Base-by-base conservation (phyloP, 768 basidiomycete species). In the Serendipita sp. region DNA sequence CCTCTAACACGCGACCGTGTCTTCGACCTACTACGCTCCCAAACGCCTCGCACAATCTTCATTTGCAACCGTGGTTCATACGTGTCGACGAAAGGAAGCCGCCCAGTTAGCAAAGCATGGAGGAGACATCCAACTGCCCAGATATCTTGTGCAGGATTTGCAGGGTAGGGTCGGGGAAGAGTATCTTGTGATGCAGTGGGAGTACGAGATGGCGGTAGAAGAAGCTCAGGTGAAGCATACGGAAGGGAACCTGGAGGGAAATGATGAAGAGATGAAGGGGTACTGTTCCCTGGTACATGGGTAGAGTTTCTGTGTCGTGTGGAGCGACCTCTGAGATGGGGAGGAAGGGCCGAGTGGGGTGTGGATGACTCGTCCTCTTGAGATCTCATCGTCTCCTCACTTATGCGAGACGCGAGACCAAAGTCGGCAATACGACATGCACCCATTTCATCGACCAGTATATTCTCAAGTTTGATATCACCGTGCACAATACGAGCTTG, bases 401-500 rank as follows among this genome's bases (percentile, higher is more conserved):
- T 83, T 45, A 91, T 83, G 64, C 77, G 77, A 70, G 80, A 79
- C 18, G 88, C 79, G 77, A 93, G 81, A 58, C 91, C 90, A 75
- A 94, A 93, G 75, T 94, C 91, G 48, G 78, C 77, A 36, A 95
- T 86, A 70, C 84, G 83, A 76, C 91, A 92, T n/a, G 85, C 80
- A 64, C 89, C 87, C 77, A 82, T 83, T 71, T 90, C 87, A 72
- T 94, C 91, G 63, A 94, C 85, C 46, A 98, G 82, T 58, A 98
- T 84, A 76, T 99, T 99, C 75, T 98, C 96, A 65, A 96, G 82
- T 76, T 99, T 99, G 73, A 99, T 77, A 75, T 99, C 96, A 69
- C 92, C 82, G 76, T 99, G 95, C 63, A 94, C 87, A 68, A 87
- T 82, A 5, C 79, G 74, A 31, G 83, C 86, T 45, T 81, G 80